Evolutionary conservation across 2,329 filamentous ascomycete species (phyloP), one percentile per base, ranked within the genome.

Genomic region (Colletotrichum sp.): DNA sequence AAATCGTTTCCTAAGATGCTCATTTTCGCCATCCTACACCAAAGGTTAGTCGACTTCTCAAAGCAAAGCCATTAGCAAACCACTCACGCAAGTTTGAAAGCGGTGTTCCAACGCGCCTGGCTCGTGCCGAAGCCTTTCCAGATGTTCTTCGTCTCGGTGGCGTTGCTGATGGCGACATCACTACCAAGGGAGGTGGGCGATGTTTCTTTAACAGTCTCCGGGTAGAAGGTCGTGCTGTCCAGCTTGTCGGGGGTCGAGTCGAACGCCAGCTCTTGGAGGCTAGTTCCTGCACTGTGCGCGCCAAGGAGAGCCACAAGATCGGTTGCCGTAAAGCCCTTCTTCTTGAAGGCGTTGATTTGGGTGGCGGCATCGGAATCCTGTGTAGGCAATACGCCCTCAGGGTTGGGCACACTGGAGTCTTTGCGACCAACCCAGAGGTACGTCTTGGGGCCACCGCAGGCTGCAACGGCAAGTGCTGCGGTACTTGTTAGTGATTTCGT

Each of bases 51-150:
- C 3, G 24, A 21, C 9, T 8, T 16, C 8, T 69, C 5, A 5
- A 12, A 4, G 5, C 15, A 15, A 15, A 12, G 6, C n/a, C n/a
- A 52, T 52, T 21, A 24, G 6, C n/a, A 4, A 52, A 52, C n/a
- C 2, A 69, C 71, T 73, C 24, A 73, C 71, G 71, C 71, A 7
- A 73, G 39, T 30, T 69, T 73, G 57, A 73, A 73, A 8, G 71
- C 71, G 6, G 65, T 30, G 9, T 69, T 64, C 71, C 71, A 69
- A 7, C 57, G 55, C 6, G 71, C 49, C 18, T 73, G 71, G 36
- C 71, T 73, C 13, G 55, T 28, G 9, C 71, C 71, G 16, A 64
- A 73, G 4, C 65, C 30, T 34, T 64, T 73, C 71, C 65, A 73
- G 4, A 69, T 64, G 10, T 69, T 63, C 26, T 57, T 69, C 13